These are phyloP conservation scores for Chenopodium berlandieri DNA, from an alignment of 148 eudicot species.

Conservation along the genomic window DNA sequence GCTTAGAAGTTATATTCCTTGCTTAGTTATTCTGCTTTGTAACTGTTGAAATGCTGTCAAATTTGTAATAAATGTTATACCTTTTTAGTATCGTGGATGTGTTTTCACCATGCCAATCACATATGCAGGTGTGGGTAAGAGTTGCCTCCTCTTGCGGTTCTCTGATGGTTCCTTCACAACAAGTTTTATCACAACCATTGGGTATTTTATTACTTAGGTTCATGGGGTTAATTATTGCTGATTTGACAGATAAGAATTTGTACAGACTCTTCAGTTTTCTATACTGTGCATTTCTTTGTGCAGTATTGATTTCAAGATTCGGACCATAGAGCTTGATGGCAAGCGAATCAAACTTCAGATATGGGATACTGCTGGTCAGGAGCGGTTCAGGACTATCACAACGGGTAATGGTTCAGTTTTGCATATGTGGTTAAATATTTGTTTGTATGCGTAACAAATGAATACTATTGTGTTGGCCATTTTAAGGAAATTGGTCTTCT, in stretches of 20 bases:
- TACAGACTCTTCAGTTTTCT: background rate
- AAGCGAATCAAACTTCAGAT: constrained; percentile 85
- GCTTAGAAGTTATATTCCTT: background rate
- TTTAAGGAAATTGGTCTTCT: background rate
- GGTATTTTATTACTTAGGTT: constrained; percentile 38
- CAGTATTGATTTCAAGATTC: constrained; percentile 85
- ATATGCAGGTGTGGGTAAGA: constrained; percentile 88
- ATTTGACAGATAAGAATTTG: background rate
- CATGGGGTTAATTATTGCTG: background rate
- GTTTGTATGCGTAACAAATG: background rate
- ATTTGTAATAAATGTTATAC: background rate
- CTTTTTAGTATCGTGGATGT: background rate
- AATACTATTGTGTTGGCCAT: background rate
- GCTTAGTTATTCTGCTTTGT: background rate
- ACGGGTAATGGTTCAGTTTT: constrained; percentile 45
- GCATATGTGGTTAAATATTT: background rate
- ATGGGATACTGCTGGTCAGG: constrained; percentile 96
- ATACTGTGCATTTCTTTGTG: constrained; percentile 1
- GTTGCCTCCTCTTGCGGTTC: constrained; percentile 95
- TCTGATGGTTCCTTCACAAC: constrained; percentile 97
- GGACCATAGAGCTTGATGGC: constrained; percentile 88
- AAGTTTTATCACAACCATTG: constrained; percentile 92
- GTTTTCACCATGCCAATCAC: constrained; percentile 9
- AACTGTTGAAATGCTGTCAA: background rate
- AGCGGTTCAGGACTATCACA: constrained; percentile 78